These are phyloP conservation scores for Eucalyptus marginata DNA, from an alignment of 345 rosid species.

Conservation along the genomic window DNA sequence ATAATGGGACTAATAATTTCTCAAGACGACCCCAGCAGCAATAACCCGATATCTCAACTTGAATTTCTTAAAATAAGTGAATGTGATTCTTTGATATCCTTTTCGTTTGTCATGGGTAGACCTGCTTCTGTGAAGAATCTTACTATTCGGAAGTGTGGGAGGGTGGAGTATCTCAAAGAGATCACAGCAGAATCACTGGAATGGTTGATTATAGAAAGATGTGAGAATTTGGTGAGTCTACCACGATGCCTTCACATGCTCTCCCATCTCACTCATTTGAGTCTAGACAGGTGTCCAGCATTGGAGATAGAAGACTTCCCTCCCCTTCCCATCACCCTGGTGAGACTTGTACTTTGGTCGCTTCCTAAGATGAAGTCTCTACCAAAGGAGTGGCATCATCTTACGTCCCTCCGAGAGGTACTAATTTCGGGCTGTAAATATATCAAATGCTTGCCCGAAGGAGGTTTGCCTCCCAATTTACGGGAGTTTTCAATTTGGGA, in stretches of 20 bases:
- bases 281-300: accelerated
- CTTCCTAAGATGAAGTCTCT: background rate
- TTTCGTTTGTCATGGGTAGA: background rate
- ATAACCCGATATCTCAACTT: background rate
- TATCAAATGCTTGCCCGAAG: too few species aligned
- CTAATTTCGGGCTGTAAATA: accelerated
- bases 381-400: background rate
- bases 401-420: accelerated
- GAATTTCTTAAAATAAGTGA: background rate
- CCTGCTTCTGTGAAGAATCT: background rate
- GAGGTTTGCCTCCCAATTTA: too few species aligned
- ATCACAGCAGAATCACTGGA: background rate
- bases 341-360: accelerated
- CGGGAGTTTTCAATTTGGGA: too few species aligned
- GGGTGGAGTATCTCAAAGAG: background rate
- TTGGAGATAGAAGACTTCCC: background rate
- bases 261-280: background rate
- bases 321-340: background rate
- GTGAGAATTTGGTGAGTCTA: background rate
- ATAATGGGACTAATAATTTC: background rate
- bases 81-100: background rate
- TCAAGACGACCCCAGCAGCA: background rate
- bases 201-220: too few species aligned
- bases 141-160: background rate
- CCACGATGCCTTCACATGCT: background rate